Conservation (phyloP, 441 rosid species). For the Pelargonium citronellum region DNA sequence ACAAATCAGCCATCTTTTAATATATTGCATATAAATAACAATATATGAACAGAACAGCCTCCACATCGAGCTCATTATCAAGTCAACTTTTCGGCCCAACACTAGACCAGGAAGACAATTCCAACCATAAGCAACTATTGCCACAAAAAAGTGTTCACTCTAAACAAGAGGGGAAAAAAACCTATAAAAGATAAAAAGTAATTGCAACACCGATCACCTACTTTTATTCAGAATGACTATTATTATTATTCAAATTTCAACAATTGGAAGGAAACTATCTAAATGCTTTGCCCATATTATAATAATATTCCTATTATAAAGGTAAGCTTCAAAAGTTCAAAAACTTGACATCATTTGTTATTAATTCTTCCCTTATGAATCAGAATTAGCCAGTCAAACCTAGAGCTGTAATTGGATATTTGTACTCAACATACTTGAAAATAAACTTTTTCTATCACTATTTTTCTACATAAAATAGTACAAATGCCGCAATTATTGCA, state of each 20-base stretch:
- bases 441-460: not conserved
- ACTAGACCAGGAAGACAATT: too few species aligned
- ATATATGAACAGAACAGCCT: not conserved
- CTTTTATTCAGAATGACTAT: too few species aligned
- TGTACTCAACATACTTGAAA: not conserved
- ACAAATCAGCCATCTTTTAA: not conserved
- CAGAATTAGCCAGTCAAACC: not conserved
- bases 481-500: not conserved
- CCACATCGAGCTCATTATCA: not conserved
- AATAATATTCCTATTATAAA: not conserved
- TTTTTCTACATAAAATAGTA: not conserved
- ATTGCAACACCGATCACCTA: too few species aligned
- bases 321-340: not conserved
- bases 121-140: too few species aligned
- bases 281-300: too few species aligned
- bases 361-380: not conserved
- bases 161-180: too few species aligned
- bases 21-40: not conserved
- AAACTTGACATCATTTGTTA: not conserved
- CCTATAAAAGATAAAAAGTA: too few species aligned
- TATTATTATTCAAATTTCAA: too few species aligned
- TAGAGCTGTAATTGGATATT: not conserved
- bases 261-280: too few species aligned
- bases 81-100: too few species aligned
- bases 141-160: too few species aligned